These are phyloP conservation scores for Serendipita sp. DNA, from an alignment of 768 basidiomycete species.

Conservation along the genomic window DNA sequence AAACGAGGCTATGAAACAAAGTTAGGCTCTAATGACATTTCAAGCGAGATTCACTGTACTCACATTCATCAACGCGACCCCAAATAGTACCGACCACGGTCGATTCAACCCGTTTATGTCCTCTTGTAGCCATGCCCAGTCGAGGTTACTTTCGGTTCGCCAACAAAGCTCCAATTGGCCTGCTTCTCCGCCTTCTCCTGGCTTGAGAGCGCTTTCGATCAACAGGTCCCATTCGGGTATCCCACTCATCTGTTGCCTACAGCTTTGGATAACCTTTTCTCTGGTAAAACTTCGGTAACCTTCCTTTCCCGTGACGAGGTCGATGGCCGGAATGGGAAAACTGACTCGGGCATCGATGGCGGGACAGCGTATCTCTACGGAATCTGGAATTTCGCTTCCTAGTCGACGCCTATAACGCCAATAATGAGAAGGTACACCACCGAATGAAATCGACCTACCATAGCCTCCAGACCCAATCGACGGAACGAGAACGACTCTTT, in stretches of 20 bases:
- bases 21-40: slow-evolving; percentile 5
- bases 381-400: slow-evolving; percentile 52
- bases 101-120: slow-evolving; percentile 47
- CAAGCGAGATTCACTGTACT: slow-evolving; percentile 13
- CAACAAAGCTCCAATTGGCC: slow-evolving; percentile 55
- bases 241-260: slow-evolving; percentile 37
- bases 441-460: slow-evolving; percentile 33
- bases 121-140: slow-evolving; percentile 73
- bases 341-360: slow-evolving; percentile 47
- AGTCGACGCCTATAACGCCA: slow-evolving; percentile 40
- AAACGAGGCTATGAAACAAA: slow-evolving; percentile 21
- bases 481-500: slow-evolving; percentile 59
- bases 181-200: slow-evolving; percentile 29
- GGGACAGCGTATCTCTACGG: slow-evolving; percentile 61
- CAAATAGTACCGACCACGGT: slow-evolving; percentile 60
- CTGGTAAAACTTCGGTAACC: slow-evolving; percentile 39
- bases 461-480: slow-evolving; percentile 83
- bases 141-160: slow-evolving; percentile 55
- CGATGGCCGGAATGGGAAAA: slow-evolving; percentile 46
- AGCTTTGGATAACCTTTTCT: slow-evolving; percentile 46
- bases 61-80: slow-evolving; percentile 59
- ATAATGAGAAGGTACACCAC: neutral
- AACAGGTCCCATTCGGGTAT: slow-evolving; percentile 49
- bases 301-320: slow-evolving; percentile 24
- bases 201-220: slow-evolving; percentile 34